phyloP scores from a whole-genome alignment of 2,329 filamentous ascomycete genomes.

The Aspergillus sp. region DNA sequence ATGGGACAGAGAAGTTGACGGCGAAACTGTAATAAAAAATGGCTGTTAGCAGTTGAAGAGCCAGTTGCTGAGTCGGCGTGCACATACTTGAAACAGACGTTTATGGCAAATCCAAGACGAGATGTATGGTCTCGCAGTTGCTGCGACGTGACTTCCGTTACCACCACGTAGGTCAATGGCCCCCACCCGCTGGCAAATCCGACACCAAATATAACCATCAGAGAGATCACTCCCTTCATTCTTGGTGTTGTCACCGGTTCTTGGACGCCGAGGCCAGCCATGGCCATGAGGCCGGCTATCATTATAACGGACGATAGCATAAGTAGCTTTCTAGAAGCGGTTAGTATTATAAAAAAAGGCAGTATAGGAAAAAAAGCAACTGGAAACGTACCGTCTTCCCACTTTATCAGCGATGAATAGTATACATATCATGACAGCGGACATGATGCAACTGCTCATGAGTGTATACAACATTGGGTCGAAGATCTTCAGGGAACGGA shows the following conservation, averaged over 20 bases:
- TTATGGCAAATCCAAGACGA: conserved; percentile 8
- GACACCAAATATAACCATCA: conserved; percentile 15
- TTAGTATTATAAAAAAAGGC: background rate
- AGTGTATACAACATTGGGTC: conserved; percentile 11
- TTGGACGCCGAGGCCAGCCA: background rate
- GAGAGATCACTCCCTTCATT: conserved; percentile 12
- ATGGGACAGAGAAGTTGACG: conserved; percentile 38
- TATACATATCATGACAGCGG: background rate
- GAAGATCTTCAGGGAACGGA: conserved; percentile 22
- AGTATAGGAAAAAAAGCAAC: too few species aligned
- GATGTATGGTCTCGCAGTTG: conserved; percentile 12
- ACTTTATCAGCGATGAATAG: background rate
- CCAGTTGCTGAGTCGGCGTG: too few species aligned
- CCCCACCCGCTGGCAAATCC: conserved; percentile 20
- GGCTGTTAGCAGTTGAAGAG: background rate
- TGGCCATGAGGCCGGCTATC: background rate
- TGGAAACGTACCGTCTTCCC: background rate
- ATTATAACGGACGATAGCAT: background rate
- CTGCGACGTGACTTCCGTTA: conserved; percentile 20
- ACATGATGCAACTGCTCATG: background rate
- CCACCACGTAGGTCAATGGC: conserved; percentile 21
- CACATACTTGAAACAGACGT: conserved; percentile 6
- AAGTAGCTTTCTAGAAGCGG: background rate
- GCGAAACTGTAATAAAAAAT: conserved; percentile 18
- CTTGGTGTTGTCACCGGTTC: background rate